Evolutionary conservation across 225 moss, liverwort and hornwort genomes (phyloP).

Genomic region (Marchantia paleacea): DNA sequence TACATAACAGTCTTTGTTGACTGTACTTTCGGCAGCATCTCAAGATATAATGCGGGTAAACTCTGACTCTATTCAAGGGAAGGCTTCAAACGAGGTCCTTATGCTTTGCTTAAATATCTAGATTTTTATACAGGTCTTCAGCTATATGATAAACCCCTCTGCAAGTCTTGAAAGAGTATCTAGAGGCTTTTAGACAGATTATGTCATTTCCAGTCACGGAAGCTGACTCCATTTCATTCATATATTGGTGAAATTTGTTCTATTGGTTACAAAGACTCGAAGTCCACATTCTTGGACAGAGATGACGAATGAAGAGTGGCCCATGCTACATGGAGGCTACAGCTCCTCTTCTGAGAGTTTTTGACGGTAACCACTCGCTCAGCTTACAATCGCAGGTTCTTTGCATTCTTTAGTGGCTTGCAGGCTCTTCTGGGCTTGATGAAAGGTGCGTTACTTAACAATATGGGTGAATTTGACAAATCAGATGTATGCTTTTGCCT

Average conservation of each 20-base stretch:
- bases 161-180: too few relatives aligned
- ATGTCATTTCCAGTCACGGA: too few relatives aligned
- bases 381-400: slow-evolving; percentile 65
- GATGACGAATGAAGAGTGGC: slow-evolving; percentile 51
- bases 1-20: background rate
- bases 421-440: slow-evolving; percentile 71
- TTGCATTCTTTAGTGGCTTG: slow-evolving; percentile 67
- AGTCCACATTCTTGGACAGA: slow-evolving; percentile 32
- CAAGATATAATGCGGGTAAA: background rate
- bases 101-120: too few relatives aligned
- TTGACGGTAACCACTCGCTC: slow-evolving; percentile 56
- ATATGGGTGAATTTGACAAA: too few relatives aligned
- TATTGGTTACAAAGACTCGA: background rate
- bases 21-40: background rate
- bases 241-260: too few relatives aligned
- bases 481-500: too few relatives aligned
- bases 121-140: too few relatives aligned
- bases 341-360: slow-evolving; percentile 51
- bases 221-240: too few relatives aligned
- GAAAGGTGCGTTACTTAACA: slow-evolving; percentile 53
- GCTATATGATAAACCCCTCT: too few relatives aligned
- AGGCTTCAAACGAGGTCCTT: too few relatives aligned
- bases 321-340: slow-evolving; percentile 48
- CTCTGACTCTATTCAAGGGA: too few relatives aligned
- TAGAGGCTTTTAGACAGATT: too few relatives aligned